These are phyloP conservation scores for Albophoma yamanashiensis DNA, from an alignment of 2,329 filamentous ascomycete genomes.

Conservation along the genomic window DNA sequence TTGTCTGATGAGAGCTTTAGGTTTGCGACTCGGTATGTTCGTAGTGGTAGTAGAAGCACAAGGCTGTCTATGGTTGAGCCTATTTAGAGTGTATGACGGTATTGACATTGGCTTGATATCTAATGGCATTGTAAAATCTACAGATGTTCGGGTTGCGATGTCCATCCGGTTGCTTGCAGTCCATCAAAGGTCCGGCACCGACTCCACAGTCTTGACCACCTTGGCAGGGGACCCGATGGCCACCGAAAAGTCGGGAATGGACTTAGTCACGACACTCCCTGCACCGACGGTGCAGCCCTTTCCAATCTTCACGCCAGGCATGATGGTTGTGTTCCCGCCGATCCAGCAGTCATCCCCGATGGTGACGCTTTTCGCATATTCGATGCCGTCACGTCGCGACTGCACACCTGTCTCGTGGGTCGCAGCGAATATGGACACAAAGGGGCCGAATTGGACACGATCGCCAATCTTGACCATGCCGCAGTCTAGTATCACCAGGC, in stretches of 20 bases:
- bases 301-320: slow-evolving; percentile 42
- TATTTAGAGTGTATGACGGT: background rate
- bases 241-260: slow-evolving; percentile 35
- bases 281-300: slow-evolving; percentile 40
- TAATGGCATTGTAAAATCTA: background rate
- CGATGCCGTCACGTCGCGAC: slow-evolving; percentile 33
- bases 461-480: slow-evolving; percentile 59
- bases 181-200: slow-evolving; percentile 18
- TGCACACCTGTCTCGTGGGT: slow-evolving; percentile 58
- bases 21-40: background rate
- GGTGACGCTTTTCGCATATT: slow-evolving; percentile 33
- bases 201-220: slow-evolving; percentile 35
- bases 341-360: slow-evolving; percentile 48
- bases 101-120: background rate
- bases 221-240: slow-evolving; percentile 36
- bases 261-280: slow-evolving; percentile 37
- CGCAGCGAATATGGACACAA: slow-evolving; percentile 59
- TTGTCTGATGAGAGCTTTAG: background rate
- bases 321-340: slow-evolving; percentile 35
- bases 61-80: background rate
- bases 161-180: background rate
- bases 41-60: background rate
- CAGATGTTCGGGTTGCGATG: background rate
- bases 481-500: slow-evolving; percentile 59
- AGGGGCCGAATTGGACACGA: slow-evolving; percentile 61